Conservation (phyloP, 257 asterid species). For the Solanum infundibuliforme region DNA sequence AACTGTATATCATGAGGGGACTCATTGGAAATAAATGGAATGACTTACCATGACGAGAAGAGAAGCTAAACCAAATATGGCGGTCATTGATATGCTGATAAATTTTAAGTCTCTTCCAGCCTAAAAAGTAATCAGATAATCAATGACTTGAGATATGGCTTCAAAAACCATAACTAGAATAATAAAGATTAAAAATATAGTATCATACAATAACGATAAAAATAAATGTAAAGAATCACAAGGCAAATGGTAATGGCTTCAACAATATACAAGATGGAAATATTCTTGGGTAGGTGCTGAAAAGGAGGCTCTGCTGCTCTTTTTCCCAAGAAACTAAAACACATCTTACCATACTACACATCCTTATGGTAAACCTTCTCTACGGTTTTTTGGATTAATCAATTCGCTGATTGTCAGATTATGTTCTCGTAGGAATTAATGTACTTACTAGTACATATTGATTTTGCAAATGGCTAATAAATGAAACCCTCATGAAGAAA, state of each 20-base stretch:
- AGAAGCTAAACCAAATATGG: slow-evolving; percentile 51
- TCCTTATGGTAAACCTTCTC: neutral
- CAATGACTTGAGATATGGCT: neutral
- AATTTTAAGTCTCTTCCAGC: slow-evolving; percentile 93
- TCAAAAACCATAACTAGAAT: neutral
- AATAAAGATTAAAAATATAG: neutral
- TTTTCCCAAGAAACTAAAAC: neutral
- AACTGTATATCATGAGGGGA: neutral
- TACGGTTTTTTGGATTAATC: neutral
- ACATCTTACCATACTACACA: neutral
- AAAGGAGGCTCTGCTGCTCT: neutral
- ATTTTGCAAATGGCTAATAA: neutral
- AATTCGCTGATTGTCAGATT: neutral
- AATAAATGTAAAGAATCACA: neutral
- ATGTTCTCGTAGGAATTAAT: neutral
- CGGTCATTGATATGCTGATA: slow-evolving; percentile 70
- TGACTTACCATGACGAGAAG: slow-evolving; percentile 57
- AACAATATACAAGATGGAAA: neutral
- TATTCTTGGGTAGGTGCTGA: neutral
- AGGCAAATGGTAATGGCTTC: neutral
- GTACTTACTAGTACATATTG: neutral
- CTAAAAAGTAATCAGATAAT: slow-evolving; percentile 24
- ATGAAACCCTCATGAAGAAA: neutral
- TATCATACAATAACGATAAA: neutral
- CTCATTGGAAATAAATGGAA: neutral